Evolutionary conservation across 768 basidiomycete genomes (phyloP).

Genomic region (Sarcodon sp.): DNA sequence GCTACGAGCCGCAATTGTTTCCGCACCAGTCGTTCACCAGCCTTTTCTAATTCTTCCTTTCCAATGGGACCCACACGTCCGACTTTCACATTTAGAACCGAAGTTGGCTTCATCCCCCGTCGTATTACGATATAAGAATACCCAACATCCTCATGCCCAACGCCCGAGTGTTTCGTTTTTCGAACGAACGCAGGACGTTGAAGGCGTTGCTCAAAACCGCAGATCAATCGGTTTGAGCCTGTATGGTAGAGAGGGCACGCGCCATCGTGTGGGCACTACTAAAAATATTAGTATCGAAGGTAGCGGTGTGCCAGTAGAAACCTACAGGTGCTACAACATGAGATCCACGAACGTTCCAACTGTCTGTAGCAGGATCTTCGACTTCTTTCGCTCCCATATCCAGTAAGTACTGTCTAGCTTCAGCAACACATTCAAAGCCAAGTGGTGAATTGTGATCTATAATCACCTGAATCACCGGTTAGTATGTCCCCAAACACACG

Average conservation of each 20-base stretch:
- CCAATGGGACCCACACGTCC: constrained; percentile 47
- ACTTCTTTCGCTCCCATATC: constrained; percentile 44
- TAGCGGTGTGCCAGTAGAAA: constrained; percentile 8
- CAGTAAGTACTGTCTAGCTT: constrained; percentile 66
- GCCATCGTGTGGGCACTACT: constrained; percentile 84
- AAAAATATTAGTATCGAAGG: constrained; percentile 2
- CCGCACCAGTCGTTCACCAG: constrained; percentile 7
- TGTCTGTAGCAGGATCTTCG: constrained; percentile 28
- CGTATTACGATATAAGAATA: constrained; percentile 89
- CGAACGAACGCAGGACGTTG: constrained; percentile 81
- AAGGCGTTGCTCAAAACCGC: constrained; percentile 80
- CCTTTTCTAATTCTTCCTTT: constrained; percentile 25
- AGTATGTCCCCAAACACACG: neutral
- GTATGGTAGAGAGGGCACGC: constrained; percentile 63
- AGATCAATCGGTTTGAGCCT: constrained; percentile 42
- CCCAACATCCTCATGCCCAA: constrained; percentile 76
- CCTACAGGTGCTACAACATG: constrained; percentile 87
- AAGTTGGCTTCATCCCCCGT: constrained; percentile 55
- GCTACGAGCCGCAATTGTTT: constrained; percentile 2
- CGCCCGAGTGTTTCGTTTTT: constrained; percentile 73
- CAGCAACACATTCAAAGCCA: constrained; percentile 71
- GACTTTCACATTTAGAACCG: constrained; percentile 17
- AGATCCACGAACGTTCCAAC: constrained; percentile 34
- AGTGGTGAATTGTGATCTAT: constrained; percentile 70
- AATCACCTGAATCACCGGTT: constrained; percentile 40